Evolutionary conservation across 2,329 filamentous ascomycete genomes (phyloP).

Genomic region (Pseudocercospora cruenta): DNA sequence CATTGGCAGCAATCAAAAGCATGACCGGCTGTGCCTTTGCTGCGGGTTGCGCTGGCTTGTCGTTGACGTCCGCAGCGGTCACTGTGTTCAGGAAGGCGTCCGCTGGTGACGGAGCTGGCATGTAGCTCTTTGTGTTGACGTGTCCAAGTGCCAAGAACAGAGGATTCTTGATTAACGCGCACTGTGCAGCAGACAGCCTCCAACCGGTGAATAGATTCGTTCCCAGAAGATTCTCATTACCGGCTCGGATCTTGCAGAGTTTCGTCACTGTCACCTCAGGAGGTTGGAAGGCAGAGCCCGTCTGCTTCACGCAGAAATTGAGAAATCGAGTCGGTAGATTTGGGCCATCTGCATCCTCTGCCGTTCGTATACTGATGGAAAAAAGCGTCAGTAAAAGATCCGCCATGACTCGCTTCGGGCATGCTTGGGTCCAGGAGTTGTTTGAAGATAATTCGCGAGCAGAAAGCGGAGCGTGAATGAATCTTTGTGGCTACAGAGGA

Average conservation of each 20-base stretch:
- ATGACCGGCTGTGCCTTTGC: not conserved
- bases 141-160: not conserved
- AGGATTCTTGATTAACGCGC: not conserved
- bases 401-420: too few species aligned
- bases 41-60: not conserved
- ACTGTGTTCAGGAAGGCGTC: not conserved
- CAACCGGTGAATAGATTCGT: conserved; percentile 4
- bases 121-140: not conserved
- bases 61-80: not conserved
- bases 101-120: not conserved
- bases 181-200: not conserved
- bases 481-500: too few species aligned
- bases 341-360: not conserved
- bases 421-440: too few species aligned
- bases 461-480: too few species aligned
- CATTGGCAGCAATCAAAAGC: not conserved
- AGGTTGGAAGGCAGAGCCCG: too few species aligned
- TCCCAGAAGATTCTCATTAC: not conserved
- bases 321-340: not conserved
- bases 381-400: too few species aligned
- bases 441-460: too few species aligned
- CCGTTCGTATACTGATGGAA: not conserved
- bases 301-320: not conserved
- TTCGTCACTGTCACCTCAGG: too few species aligned
- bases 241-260: not conserved